Conservation (phyloP, 108 stramenopile genomes). For the Cyclotella sp. region DNA sequence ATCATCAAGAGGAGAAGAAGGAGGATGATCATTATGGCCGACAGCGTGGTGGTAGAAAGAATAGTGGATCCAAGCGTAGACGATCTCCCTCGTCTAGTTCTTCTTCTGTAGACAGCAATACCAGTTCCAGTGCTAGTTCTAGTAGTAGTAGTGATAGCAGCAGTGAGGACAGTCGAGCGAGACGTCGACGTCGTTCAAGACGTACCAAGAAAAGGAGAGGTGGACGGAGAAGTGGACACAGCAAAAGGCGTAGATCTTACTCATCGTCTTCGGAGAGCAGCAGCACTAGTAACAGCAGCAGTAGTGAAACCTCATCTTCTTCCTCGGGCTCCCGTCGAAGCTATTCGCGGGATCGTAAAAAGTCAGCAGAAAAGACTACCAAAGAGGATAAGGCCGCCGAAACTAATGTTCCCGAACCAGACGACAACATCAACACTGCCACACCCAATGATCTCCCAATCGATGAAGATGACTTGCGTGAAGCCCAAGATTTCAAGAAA, state of each 20-base stretch:
- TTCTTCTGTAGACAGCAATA: neutral
- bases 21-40: constrained; percentile 14
- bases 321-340: constrained; percentile 25
- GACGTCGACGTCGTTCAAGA: constrained; percentile 16
- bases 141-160: constrained; percentile 22
- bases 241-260: constrained; percentile 32
- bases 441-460: constrained; percentile 19
- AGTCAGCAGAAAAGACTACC: constrained; percentile 5
- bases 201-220: constrained; percentile 14
- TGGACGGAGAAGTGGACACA: constrained; percentile 25
- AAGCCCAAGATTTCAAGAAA: constrained; percentile 77
- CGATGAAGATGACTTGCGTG: constrained; percentile 61
- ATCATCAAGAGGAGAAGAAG: constrained; percentile 23
- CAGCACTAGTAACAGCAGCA: constrained; percentile 37
- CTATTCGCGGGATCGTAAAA: constrained; percentile 14
- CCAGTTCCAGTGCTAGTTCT: constrained; percentile 13
- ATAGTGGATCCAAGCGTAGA: constrained; percentile 12
- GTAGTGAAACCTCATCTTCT: constrained; percentile 42
- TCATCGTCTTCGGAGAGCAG: constrained; percentile 36
- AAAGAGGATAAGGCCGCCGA: constrained; percentile 10
- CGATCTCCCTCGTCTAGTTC: constrained; percentile 37
- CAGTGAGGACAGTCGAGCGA: constrained; percentile 15
- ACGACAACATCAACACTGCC: neutral
- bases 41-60: constrained; percentile 12
- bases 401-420: neutral